Base-by-base conservation (phyloP, 2,329 filamentous ascomycete species). In the Apiospora hydei region DNA sequence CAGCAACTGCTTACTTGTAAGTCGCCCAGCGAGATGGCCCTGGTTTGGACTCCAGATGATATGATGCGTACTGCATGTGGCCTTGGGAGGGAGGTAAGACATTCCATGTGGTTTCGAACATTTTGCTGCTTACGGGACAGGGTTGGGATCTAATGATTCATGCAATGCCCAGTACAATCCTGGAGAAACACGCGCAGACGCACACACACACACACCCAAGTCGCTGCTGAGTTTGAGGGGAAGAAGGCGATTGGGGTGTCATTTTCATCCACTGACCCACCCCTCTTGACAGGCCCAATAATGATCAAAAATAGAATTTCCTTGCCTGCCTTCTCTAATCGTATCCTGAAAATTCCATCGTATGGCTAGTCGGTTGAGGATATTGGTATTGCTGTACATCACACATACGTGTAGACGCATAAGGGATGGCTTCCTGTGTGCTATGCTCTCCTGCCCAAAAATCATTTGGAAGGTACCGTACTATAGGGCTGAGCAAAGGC, bases 61-160 rank as follows among this genome's bases (percentile, higher is more conserved):
- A 41, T 64, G 57, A 64, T 64, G 30, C 57, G 21, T 41, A 1
- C 57, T 64, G 57, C 5, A 41, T 64, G 57, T 18, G 57, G 49
- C 18, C 18, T 64, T 21, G 46, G 44, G 53, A 38, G 7, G 30
- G 30, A 18, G 34, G 18, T 38, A 11, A n/a, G 30, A 64, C 34
- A 41, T 14, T 64, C 57, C 57, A 64, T 64, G 57, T 64, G 57
- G 57, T 64, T 41, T 51, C 21, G 47, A 51, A n/a, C 21, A 13
- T 57, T 26, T 41, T n/a, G 21, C 57, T 64, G 57, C 30, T 64
- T 41, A 41, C 21, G 18, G 18, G 18, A 41, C 57, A 64, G 34
- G 57, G 57, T 64, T 41, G 34, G 34, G 57, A 64, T 64, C 34
- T 34, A n/a, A 41, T 41, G 57, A 64, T 64, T 41, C 30, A 64